phyloP scores from a whole-genome alignment of 2,329 filamentous ascomycete species.

The Emergomyces pasteurianus region DNA sequence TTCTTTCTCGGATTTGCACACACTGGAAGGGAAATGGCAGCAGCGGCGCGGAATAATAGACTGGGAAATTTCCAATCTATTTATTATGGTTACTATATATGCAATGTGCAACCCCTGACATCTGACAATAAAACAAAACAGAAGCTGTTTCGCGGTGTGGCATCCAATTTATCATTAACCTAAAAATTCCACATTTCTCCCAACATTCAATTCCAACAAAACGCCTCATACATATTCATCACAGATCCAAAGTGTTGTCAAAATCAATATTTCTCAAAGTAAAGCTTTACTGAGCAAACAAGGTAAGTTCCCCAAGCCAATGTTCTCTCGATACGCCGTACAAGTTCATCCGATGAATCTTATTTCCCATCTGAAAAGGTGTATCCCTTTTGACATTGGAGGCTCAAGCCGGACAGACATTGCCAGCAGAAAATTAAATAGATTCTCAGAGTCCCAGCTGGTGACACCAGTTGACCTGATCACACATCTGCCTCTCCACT shows the following conservation, averaged over 20 bases:
- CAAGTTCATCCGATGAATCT: background rate
- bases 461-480: background rate
- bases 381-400: background rate
- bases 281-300: background rate
- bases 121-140: background rate
- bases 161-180: background rate
- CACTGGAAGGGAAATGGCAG: background rate
- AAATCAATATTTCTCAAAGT: background rate
- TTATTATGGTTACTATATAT: background rate
- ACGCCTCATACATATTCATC: background rate
- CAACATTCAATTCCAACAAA: background rate
- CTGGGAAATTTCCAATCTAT: background rate
- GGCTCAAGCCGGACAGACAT: background rate
- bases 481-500: background rate
- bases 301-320: background rate
- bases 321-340: background rate
- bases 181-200: background rate
- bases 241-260: background rate
- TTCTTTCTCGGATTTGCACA: background rate
- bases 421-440: background rate
- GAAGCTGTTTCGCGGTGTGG: background rate
- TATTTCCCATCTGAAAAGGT: background rate
- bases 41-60: background rate
- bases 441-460: background rate
- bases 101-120: background rate